Conservation (phyloP, 176 grass and related monocot genomes). For the Olyra latifolia region DNA sequence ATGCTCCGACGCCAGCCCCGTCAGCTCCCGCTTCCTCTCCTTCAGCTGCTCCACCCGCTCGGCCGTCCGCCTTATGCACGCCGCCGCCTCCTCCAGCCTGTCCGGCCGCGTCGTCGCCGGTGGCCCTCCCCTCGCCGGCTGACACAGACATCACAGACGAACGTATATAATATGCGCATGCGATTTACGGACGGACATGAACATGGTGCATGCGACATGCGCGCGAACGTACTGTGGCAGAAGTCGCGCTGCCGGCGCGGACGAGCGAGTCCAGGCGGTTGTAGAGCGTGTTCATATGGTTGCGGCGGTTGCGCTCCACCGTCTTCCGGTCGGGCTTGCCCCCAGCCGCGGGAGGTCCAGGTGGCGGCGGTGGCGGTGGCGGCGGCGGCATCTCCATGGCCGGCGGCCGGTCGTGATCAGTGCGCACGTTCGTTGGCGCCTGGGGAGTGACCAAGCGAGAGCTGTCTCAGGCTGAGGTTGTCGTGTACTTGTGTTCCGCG, state of each 20-base stretch:
- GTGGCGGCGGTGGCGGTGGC: constrained; percentile 19
- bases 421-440: not conserved
- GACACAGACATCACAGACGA: not conserved
- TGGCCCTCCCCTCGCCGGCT: not conserved
- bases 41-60: constrained; percentile 58
- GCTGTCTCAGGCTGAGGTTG: not conserved
- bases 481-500: constrained; percentile 17
- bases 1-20: not conserved
- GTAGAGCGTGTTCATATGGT: constrained; percentile 71
- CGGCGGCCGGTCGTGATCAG: not conserved
- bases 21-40: constrained; percentile 65
- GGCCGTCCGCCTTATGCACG: constrained; percentile 57
- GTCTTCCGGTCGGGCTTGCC: constrained; percentile 66
- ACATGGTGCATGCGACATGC: not conserved
- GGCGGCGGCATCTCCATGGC: constrained; percentile 49
- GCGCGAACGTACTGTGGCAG: constrained; percentile 19
- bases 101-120: constrained; percentile 48
- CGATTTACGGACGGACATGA: not conserved
- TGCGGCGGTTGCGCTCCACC: constrained; percentile 67
- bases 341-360: not conserved
- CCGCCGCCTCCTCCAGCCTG: constrained; percentile 52
- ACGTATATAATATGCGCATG: not conserved
- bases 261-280: constrained; percentile 60
- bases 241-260: constrained; percentile 21
- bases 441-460: not conserved